These are phyloP conservation scores for Pestalotiopsis sp. DNA, from an alignment of 2,329 filamentous ascomycete species.

Conservation along the genomic window DNA sequence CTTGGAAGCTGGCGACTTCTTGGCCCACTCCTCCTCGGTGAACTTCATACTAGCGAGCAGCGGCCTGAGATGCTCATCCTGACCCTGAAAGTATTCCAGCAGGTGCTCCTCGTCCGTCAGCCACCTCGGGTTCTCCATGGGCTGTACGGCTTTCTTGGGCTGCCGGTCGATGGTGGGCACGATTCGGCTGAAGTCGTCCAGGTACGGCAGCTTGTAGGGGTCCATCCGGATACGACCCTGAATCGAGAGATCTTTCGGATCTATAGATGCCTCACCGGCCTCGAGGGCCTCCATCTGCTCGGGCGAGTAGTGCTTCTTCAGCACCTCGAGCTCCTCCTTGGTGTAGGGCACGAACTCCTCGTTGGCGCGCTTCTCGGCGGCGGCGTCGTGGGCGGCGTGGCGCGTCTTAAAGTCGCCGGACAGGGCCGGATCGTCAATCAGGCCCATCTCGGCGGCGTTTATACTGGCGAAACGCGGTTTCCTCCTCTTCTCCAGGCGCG, in stretches of 20 bases:
- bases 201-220: constrained; percentile 71
- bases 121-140: constrained; percentile 60
- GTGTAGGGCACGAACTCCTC: constrained; percentile 66
- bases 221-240: constrained; percentile 76
- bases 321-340: constrained; percentile 61
- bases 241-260: constrained; percentile 71
- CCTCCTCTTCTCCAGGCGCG: constrained; percentile 47
- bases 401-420: background rate
- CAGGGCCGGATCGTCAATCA: constrained; percentile 29
- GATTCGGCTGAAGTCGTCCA: constrained; percentile 81
- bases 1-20: constrained; percentile 4
- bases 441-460: constrained; percentile 53
- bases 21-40: constrained; percentile 10
- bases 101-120: constrained; percentile 62
- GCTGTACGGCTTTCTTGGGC: constrained; percentile 51
- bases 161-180: constrained; percentile 78
- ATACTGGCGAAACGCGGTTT: constrained; percentile 55
- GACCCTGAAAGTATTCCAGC: constrained; percentile 25
- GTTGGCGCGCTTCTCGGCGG: constrained; percentile 45
- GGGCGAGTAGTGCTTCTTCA: constrained; percentile 73
- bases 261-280: constrained; percentile 77
- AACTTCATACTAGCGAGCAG: constrained; percentile 1
- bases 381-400: constrained; percentile 28
- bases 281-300: constrained; percentile 82
- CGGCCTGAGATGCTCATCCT: constrained; percentile 3